These are phyloP conservation scores for Aspergillus latus DNA, from an alignment of 2,329 filamentous ascomycete genomes.

Conservation along the genomic window DNA sequence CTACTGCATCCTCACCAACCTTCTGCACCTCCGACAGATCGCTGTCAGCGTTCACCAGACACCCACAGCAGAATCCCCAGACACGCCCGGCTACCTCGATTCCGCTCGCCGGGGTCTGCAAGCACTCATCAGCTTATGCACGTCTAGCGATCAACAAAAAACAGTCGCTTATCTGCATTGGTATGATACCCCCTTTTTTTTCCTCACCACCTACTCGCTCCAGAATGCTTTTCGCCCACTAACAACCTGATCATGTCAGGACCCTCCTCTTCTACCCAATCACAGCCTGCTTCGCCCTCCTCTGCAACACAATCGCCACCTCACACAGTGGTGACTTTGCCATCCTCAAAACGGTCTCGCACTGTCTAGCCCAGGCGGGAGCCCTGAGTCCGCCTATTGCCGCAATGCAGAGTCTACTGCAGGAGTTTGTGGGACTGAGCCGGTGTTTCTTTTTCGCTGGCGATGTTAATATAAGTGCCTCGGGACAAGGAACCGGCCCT, in stretches of 20 bases:
- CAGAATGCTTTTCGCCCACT: neutral
- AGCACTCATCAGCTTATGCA: conserved; percentile 20
- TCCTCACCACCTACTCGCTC: neutral
- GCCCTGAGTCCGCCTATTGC: conserved; percentile 20
- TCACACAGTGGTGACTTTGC: conserved; percentile 22
- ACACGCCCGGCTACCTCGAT: conserved; percentile 13
- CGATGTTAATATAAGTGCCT: neutral
- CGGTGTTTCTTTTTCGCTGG: conserved; percentile 3
- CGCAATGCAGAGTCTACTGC: conserved; percentile 17
- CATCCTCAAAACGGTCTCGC: conserved; percentile 20
- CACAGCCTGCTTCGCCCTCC: conserved; percentile 25
- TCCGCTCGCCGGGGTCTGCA: conserved; percentile 23
- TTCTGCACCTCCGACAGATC: conserved; percentile 21
- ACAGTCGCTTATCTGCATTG: conserved; percentile 22
- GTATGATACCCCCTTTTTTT: neutral
- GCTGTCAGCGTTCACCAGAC: neutral
- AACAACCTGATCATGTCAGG: neutral
- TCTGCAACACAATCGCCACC: conserved; percentile 25
- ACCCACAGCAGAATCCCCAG: neutral
- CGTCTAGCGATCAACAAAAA: conserved; percentile 17
- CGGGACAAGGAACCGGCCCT: neutral
- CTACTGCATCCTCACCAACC: conserved; percentile 23
- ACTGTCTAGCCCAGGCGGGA: conserved; percentile 15
- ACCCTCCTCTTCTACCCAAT: conserved; percentile 24
- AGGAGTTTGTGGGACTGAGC: conserved; percentile 20